Base-by-base conservation (phyloP, 2,329 filamentous ascomycete species). In the Catunica adiposa region DNA sequence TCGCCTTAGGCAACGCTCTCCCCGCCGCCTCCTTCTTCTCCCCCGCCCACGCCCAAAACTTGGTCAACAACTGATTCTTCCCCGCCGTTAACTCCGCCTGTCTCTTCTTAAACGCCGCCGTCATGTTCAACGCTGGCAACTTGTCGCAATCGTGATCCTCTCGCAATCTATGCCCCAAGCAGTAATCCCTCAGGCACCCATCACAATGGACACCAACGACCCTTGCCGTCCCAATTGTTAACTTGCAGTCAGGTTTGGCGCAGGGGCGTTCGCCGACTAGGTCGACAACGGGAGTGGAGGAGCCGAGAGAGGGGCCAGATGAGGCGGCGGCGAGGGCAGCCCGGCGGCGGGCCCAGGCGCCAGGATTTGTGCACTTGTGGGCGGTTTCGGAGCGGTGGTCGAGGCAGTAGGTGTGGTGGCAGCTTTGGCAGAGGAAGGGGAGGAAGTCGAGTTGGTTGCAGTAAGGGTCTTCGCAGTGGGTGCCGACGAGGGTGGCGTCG, bases 401-500 rank as follows among this genome's bases (percentile, higher is more conserved):
- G 61, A 94, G 84, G 68, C 94, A 98, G 72, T 82, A 98, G 15
- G 84, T 90, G 58, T 79, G 78, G 61, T 68, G 78, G 71, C 92
- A 98, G 62, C 86, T 92, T 66, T 94, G 86, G 72, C 92, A 98
- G 65, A 82, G 78, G 69, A 97, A 97, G 3, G 92, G 92, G 3
- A 98, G 80, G 68, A 98, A 97, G 70, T 97, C 92, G 59, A 97
- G 85, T 66, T 92, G 86, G 66, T 89, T 84, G 75, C 92, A 98
- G 74, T 88, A 94, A 61, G 84, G 74, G 70, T 86, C 83, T 68
- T 96, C 82, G 77, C 92, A 98, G 73, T 96, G 89, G 60, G 80
- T 80, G 68, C 92, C 92, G 62, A 97, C 84, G 23, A 89, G 78
- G 63, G 86, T 83, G 51, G 89, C 83, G 69, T 96, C 89, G 66